Evolutionary conservation across 805 yeast species (phyloP), one percentile per base, ranked within the genome.

Genomic region (Peterozyma xylosa): DNA sequence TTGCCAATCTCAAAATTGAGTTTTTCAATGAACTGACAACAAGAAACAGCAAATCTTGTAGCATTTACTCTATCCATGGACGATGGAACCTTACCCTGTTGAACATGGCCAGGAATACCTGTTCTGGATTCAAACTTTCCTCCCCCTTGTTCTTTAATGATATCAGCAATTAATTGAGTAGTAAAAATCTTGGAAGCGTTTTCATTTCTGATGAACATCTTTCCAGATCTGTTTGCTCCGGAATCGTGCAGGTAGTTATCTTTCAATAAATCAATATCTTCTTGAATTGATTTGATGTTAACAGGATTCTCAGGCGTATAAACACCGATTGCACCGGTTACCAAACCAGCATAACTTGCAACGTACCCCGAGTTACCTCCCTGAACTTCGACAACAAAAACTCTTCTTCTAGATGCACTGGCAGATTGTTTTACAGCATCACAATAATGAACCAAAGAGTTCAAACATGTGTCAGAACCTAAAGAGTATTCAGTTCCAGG

Each of bases 401-500:
- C 96, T 56, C 99, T 76, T 56, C 87, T 85, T 70, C 99, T 80
- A 2, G 96, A 78, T 14, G 99, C 87, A 16, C 96, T 82, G 2
- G 99, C 99, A 42, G 89, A 78, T 69, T 87, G 96, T 68, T 93
- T 90, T 52, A 93, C 83, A 21, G 86, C 88, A 63, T 93, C 99
- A 68, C 98, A 91, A 71, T 93, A 93, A 46, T 84, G 80, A 50
- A 89, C 88, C 56, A 93, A 73, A 9, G 93, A 71, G 66, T 93
- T 93, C 71, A 93, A 70, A 71, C 99, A 95, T 10, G 99, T 93
- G 62, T 93, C 99, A 11, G 89, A 74, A 46, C 99, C 99, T 46
- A 93, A 67, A 0, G 97, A 89, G 64, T 89, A 89, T 65, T 93
- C 97, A 2, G 98, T 84, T 48, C 99, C 99, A n/a, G 99, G 99